Percentiles rank a stretch among this genome's conserved stretches.
phyloP scores from a whole-genome alignment of 768 basidiomycete species.

The Lactarius sp. region DNA sequence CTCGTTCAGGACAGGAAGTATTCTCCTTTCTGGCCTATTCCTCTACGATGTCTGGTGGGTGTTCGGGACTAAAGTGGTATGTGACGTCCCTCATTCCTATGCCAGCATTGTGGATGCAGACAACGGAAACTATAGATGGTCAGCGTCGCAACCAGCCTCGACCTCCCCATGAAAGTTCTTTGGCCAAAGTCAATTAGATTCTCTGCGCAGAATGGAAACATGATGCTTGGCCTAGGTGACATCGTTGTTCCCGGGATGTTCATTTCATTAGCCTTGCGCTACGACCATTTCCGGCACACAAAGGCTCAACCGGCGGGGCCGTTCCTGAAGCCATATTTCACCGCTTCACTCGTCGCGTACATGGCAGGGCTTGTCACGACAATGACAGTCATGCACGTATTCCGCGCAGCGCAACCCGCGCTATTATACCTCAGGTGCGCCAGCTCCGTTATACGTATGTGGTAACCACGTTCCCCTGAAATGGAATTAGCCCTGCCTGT shows the following conservation, averaged over 20 bases:
- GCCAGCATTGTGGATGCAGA: neutral
- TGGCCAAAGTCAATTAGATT: conserved; percentile 68
- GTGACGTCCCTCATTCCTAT: conserved; percentile 30
- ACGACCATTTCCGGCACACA: conserved; percentile 54
- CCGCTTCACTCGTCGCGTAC: conserved; percentile 64
- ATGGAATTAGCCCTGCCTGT: conserved; percentile 58
- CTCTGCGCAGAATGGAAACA: conserved; percentile 53
- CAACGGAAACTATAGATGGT: conserved; percentile 64
- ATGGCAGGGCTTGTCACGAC: conserved; percentile 65
- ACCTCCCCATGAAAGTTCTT: conserved; percentile 90
- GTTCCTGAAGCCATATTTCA: conserved; percentile 75
- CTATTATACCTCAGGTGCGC: conserved; percentile 83
- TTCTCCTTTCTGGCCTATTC: conserved; percentile 80
- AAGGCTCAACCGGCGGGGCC: conserved; percentile 26
- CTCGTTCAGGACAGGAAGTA: conserved; percentile 80
- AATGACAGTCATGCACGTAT: conserved; percentile 81
- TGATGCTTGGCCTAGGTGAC: conserved; percentile 92
- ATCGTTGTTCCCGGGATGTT: conserved; percentile 67
- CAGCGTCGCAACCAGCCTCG: conserved; percentile 82
- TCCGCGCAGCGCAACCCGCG: conserved; percentile 80
- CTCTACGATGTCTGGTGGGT: conserved; percentile 96
- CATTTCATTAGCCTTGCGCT: conserved; percentile 80
- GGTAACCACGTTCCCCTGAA: neutral
- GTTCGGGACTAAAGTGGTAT: conserved; percentile 79
- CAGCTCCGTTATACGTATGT: too few species aligned